These are phyloP conservation scores for Epichloe sp. DNA, from an alignment of 2,329 filamentous ascomycete genomes.

Conservation along the genomic window DNA sequence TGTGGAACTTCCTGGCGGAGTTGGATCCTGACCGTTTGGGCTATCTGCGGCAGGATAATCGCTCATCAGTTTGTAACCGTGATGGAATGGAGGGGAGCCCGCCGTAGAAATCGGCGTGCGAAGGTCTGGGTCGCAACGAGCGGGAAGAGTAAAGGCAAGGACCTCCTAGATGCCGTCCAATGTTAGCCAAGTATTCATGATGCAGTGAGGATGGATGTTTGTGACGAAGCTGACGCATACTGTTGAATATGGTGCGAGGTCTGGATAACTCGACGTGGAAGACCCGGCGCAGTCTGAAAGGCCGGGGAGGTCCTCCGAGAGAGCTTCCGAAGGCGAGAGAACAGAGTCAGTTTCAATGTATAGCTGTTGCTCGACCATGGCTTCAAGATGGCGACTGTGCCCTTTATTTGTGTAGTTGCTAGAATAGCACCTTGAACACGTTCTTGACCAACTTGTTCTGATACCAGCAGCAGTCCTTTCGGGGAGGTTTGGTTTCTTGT, in stretches of 20 bases:
- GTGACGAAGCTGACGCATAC: conserved; percentile 15
- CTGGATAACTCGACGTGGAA: conserved; percentile 15
- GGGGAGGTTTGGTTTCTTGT: neutral
- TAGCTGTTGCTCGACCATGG: conserved; percentile 23
- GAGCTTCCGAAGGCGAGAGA: conserved; percentile 19
- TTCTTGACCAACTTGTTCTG: neutral
- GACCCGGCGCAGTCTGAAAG: conserved; percentile 15
- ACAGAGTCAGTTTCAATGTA: conserved; percentile 17
- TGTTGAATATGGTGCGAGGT: conserved; percentile 18
- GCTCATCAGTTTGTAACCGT: conserved; percentile 28
- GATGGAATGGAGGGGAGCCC: conserved; percentile 32
- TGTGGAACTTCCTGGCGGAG: conserved; percentile 33
- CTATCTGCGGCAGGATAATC: conserved; percentile 25
- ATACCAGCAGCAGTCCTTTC: neutral
- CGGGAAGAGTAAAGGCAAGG: conserved; percentile 20
- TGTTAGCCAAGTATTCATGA: neutral
- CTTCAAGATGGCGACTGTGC: conserved; percentile 7
- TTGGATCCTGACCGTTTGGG: conserved; percentile 29
- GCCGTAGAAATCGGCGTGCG: conserved; percentile 38
- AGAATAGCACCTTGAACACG: neutral
- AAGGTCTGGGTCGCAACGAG: conserved; percentile 29
- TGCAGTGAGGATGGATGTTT: neutral
- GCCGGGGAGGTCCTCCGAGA: conserved; percentile 15
- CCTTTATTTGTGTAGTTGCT: neutral
- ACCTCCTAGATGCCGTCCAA: conserved; percentile 11